Percentiles rank a stretch among this genome's conserved stretches.
phyloP scores from a whole-genome alignment of 257 asterid species.

The Scutellaria galericulata region DNA sequence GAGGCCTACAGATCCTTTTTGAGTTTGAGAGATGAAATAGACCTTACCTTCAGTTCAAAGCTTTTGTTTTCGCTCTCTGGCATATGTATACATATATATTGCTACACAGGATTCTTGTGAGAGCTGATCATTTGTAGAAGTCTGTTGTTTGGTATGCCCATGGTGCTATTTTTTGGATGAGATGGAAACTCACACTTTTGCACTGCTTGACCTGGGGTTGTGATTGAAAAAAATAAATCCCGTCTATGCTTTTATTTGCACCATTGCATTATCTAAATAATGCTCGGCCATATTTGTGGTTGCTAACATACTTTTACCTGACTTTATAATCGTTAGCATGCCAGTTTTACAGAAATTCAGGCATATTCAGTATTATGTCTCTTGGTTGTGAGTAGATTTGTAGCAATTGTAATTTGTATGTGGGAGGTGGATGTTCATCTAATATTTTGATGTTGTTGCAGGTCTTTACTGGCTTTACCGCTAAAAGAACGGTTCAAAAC shows the following conservation, averaged over 20 bases:
- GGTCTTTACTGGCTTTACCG: constrained; percentile 64
- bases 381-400: constrained; percentile 13
- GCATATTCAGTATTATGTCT: neutral
- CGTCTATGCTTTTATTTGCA: constrained; percentile 7
- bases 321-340: constrained; percentile 14
- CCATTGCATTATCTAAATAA: constrained; percentile 1
- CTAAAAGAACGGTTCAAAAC: constrained; percentile 68
- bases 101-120: neutral
- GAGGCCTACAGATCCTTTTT: neutral
- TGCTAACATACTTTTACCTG: neutral
- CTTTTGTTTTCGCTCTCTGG: neutral
- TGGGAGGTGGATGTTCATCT: constrained; percentile 22
- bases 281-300: constrained; percentile 12
- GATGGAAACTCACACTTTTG: constrained; percentile 8
- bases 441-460: constrained; percentile 47
- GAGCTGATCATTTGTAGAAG: constrained; percentile 23
- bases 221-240: constrained; percentile 8
- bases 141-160: constrained; percentile 12
- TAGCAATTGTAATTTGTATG: neutral
- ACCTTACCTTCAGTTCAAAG: constrained; percentile 1
- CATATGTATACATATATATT: neutral
- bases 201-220: constrained; percentile 21
- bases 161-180: constrained; percentile 7
- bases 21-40: constrained; percentile 27
- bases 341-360: neutral